These are phyloP conservation scores for Pichia insulana DNA, from an alignment of 805 yeast genomes.

Conservation along the genomic window DNA sequence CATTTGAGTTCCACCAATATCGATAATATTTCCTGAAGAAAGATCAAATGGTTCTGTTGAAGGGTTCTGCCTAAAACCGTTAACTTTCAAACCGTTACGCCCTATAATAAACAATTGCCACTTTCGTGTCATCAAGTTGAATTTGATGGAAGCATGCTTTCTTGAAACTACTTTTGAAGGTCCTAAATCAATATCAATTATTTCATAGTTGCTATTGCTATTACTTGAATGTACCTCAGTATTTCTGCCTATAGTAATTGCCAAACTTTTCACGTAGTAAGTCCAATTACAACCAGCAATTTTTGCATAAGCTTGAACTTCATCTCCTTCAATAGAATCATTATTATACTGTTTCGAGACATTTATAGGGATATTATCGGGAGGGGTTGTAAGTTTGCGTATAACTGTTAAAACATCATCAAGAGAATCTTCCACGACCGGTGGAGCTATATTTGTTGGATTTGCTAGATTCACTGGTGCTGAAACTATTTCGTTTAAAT, in stretches of 20 bases:
- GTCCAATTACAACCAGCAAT: slow-evolving; percentile 94
- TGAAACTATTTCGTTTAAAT: background rate
- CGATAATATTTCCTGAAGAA: slow-evolving; percentile 82
- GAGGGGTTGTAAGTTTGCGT: slow-evolving; percentile 59
- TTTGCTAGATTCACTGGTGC: background rate
- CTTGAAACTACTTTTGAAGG: slow-evolving; percentile 97
- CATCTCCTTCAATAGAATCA: slow-evolving; percentile 56
- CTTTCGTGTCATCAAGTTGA: slow-evolving; percentile 60
- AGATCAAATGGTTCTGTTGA: slow-evolving; percentile 43
- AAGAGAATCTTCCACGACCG: slow-evolving; percentile 38
- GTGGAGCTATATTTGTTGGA: background rate
- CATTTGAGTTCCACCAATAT: slow-evolving; percentile 97
- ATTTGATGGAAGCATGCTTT: slow-evolving; percentile 76
- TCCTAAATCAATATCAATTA: slow-evolving; percentile 80
- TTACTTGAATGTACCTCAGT: slow-evolving; percentile 33
- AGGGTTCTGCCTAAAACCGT: slow-evolving; percentile 46
- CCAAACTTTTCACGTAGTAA: slow-evolving; percentile 73
- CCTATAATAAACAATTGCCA: slow-evolving; percentile 87
- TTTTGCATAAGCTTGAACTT: slow-evolving; percentile 97
- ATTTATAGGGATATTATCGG: slow-evolving; percentile 50
- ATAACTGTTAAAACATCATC: slow-evolving; percentile 71
- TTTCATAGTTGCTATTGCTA: slow-evolving; percentile 10
- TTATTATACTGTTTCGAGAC: slow-evolving; percentile 71
- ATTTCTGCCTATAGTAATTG: slow-evolving; percentile 78
- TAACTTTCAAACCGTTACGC: slow-evolving; percentile 89